These are phyloP conservation scores for Nemania sp. DNA, from an alignment of 2,329 filamentous ascomycete species.

Conservation along the genomic window DNA sequence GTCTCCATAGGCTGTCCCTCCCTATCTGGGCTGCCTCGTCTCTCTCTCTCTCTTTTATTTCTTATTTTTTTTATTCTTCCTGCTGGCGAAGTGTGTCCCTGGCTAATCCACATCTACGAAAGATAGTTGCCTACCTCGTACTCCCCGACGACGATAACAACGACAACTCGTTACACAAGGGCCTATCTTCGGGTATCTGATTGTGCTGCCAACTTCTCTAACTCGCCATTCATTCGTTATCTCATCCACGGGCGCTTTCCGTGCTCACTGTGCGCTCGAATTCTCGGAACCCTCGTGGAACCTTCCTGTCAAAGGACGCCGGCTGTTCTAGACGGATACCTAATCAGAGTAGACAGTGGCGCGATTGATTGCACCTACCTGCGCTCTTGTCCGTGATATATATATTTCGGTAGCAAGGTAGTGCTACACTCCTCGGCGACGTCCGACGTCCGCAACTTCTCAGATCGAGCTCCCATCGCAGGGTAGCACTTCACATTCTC, in stretches of 20 bases:
- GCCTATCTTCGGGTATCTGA: neutral
- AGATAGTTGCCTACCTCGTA: neutral
- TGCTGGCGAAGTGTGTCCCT: too few relatives aligned
- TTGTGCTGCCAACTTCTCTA: neutral
- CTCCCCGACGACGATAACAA: neutral
- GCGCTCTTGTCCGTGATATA: neutral
- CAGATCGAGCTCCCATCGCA: neutral
- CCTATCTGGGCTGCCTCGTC: neutral
- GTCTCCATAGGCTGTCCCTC: neutral
- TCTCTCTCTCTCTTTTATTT: too few relatives aligned
- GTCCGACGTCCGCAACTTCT: constrained; percentile 6
- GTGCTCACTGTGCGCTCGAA: neutral
- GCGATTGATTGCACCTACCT: neutral
- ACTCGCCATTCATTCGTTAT: too few relatives aligned
- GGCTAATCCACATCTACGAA: neutral
- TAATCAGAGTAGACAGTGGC: neutral
- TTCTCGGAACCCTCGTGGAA: neutral
- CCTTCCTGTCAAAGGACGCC: neutral
- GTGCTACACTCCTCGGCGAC: neutral
- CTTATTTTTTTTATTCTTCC: too few relatives aligned
- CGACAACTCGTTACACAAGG: neutral
- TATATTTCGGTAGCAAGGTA: neutral
- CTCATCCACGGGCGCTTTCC: neutral
- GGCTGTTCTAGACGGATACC: neutral
- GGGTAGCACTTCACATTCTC: constrained; percentile 1